phyloP scores from a whole-genome alignment of 2,329 filamentous ascomycete genomes.

The Chaetomium sp. region DNA sequence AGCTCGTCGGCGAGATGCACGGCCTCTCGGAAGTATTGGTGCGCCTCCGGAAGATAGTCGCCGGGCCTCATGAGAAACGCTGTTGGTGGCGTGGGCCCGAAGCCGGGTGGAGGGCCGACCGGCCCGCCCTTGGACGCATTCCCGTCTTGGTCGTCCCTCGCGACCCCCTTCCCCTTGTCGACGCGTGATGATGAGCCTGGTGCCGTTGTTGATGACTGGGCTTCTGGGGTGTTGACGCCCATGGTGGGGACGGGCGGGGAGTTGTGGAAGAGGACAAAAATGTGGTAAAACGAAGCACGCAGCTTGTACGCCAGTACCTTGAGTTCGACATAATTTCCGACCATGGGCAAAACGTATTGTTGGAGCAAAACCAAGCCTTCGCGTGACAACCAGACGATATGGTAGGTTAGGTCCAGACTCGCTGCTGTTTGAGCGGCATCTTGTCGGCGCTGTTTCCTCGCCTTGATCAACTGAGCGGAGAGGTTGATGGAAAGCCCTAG shows the following conservation, averaged over 20 bases:
- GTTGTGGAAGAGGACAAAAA: constrained; percentile 96
- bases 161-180: constrained; percentile 54
- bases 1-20: constrained; percentile 71
- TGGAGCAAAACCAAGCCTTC: constrained; percentile 90
- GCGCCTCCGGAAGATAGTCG: constrained; percentile 82
- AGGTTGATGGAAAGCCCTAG: constrained; percentile 88
- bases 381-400: constrained; percentile 93
- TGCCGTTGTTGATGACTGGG: constrained; percentile 40
- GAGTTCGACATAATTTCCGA: constrained; percentile 75
- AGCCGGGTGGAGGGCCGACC: constrained; percentile 59
- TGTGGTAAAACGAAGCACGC: constrained; percentile 91
- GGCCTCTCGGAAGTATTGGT: constrained; percentile 78
- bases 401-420: constrained; percentile 77
- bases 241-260: constrained; percentile 72
- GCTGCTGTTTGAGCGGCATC: constrained; percentile 77
- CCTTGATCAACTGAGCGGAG: constrained; percentile 78
- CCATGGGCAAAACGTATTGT: constrained; percentile 82
- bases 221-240: constrained; percentile 54
- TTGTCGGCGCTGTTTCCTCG: constrained; percentile 79
- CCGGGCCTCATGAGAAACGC: constrained; percentile 78
- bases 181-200: constrained; percentile 40
- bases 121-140: constrained; percentile 56
- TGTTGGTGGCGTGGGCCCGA: constrained; percentile 54
- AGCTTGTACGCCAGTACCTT: constrained; percentile 91
- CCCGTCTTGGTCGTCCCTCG: constrained; percentile 48